Evolutionary conservation across 495 filamentous ascomycete species (phyloP), one percentile per base, ranked within the genome.

Genomic region (Hypoxylon rickii): DNA sequence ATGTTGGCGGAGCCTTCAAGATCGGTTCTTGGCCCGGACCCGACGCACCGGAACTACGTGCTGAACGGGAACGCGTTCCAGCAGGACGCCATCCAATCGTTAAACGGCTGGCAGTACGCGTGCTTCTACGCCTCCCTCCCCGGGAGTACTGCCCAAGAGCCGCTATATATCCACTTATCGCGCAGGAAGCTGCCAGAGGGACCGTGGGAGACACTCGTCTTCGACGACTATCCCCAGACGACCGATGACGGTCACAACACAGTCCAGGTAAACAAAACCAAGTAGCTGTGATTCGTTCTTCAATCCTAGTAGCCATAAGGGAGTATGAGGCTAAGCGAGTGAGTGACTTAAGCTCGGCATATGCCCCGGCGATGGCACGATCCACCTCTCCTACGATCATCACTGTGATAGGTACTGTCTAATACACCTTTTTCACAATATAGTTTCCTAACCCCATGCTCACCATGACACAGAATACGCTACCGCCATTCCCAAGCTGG

Each of bases 171-270:
- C 59, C 73, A 74, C 16, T 51, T 79, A 0, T 73, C 73, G 10
- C 70, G 77, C 33, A 61, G 77, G 38, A 61, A 68, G 32, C 66
- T 79, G 6, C 68, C 68, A 1, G 41, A 41, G 1, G 61, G 69
- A 0, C 37, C 20, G 0, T 79, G 77, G 77, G 67, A 80, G 51
- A 69, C 72, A 4, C 24, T 76, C 13, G 61, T 68, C 16, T 72
- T 80, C n/a, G 61, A 63, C 1, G 77, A 78, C 63, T 80, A 80
- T 48, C 57, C 70, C 12, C 77, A 80, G 56, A 79, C 74, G 3
- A 68, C 69, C 1, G 71, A 80, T 26, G 77, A 80, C 41, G 74
- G 70, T 0, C 77, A 80, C 46, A 80, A 80, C 38, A 79, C 74
- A 7, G 68, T 80, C 36, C 76, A 76, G 66, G 64, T 69, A 63